Evolutionary conservation across 225 moss, liverwort and hornwort genomes (phyloP).

Genomic region (Pseudisothecium myosuroides): DNA sequence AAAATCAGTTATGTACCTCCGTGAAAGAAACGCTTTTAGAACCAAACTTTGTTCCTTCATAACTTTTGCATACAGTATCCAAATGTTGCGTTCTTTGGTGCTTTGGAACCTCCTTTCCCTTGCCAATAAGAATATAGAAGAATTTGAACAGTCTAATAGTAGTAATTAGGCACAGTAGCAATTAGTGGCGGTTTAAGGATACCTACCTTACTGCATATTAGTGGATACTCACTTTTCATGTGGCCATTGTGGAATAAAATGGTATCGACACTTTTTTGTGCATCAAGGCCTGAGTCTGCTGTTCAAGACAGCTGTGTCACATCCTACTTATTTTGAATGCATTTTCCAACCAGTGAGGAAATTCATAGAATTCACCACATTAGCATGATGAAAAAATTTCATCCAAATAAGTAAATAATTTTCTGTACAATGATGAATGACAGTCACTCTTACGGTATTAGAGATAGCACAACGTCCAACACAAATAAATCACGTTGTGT

Average conservation of each 20-base stretch:
- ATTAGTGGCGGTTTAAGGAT: no score
- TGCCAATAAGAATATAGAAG: no score
- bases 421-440: not conserved
- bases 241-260: not conserved
- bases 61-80: no score
- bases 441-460: accelerated
- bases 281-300: not conserved
- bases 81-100: no score
- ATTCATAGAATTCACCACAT: not conserved
- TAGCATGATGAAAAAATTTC: not conserved
- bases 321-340: not conserved
- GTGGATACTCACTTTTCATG: not conserved
- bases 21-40: no score
- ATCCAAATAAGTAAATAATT: not conserved
- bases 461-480: not conserved
- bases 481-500: not conserved
- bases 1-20: no score
- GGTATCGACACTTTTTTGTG: not conserved
- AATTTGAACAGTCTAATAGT: no score
- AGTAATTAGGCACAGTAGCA: no score
- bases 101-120: no score
- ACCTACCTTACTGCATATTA: no score
- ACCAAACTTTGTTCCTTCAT: no score
- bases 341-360: not conserved
- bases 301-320: not conserved